Base-by-base conservation (phyloP, 2,329 filamentous ascomycete species). In the Claviceps africana region DNA sequence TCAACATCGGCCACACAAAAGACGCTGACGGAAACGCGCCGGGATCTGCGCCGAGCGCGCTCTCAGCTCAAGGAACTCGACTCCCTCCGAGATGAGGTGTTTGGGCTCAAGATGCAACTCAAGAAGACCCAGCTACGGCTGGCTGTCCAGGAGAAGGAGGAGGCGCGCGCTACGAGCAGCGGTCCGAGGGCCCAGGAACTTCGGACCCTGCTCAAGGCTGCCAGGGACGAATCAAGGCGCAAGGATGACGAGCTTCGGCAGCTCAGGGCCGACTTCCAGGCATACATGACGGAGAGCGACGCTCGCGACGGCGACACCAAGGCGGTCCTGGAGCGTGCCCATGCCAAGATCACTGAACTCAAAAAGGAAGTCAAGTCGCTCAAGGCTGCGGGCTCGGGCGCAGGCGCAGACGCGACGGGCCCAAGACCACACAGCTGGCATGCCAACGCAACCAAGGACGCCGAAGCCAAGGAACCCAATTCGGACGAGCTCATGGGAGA, bases 271-370 rank as follows among this genome's bases (percentile, higher is more conserved):
- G 76, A 79, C 17, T 79, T 79, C 54, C 75, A 80, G 42, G 61
- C 68, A 9, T 71, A 81, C 37, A 76, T 77, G 55, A 70, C 73
- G 33, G 71, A 78, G 46, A 73, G 75, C 19, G 76, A 80, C 55
- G 63, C 70, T 6, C 73, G 73, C 39, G 74, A 78, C n/a, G 65
- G 69, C 9, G 78, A 83, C 54, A 76, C 76, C 4, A 72, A 75
- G 57, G 70, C 73, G 17, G 75, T 81, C 2, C 57, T 82, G 45
- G 71, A 76, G 51, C 74, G 73, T 56, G 78, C 79, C 52, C 77
- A 81, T 54, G 68, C 71, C 40, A 78, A 78, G 62, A 79, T 82
- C 54, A 66, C 72, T 9, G 71, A 76, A 44, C 70, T 83, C 8
- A 77, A 76, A 62, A 75, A 73, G 57, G 74, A 78, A 56, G 62